Conservation (phyloP, 305 asterid species). For the Plantago coronopus region DNA sequence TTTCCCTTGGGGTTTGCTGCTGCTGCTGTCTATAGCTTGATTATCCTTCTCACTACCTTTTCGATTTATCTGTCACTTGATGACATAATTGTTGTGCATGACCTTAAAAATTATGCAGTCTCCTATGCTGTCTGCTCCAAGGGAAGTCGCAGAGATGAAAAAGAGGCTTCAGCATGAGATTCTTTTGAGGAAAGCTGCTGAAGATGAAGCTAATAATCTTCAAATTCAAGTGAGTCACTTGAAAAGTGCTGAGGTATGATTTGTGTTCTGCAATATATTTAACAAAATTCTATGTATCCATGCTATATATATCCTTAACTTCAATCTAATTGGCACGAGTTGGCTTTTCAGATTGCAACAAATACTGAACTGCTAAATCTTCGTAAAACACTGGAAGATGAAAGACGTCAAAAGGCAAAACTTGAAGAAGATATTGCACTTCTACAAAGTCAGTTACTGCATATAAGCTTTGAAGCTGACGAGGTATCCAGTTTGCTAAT, state of each 20-base stretch:
- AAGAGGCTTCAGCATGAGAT: slow-evolving; percentile 65
- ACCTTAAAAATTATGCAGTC: slow-evolving; percentile 8
- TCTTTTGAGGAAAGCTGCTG: slow-evolving; percentile 64
- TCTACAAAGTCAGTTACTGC: slow-evolving; percentile 69
- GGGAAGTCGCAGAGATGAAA: slow-evolving; percentile 64
- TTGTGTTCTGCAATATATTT: background rate
- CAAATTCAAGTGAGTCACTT: slow-evolving; percentile 47
- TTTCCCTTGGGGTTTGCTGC: no score
- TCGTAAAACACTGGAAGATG: slow-evolving; percentile 76
- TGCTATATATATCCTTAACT: background rate
- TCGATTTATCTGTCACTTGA: no score
- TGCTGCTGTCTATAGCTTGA: no score
- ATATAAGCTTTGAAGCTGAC: slow-evolving; percentile 61
- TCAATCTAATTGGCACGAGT: background rate
- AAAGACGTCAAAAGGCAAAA: slow-evolving; percentile 66
- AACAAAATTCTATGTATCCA: background rate
- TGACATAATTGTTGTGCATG: no score
- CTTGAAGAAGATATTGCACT: slow-evolving; percentile 90
- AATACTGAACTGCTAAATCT: slow-evolving; percentile 50
- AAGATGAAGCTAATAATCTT: slow-evolving; percentile 60
- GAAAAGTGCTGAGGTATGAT: slow-evolving; percentile 58
- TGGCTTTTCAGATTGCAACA: slow-evolving; percentile 67
- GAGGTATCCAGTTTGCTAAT: slow-evolving; percentile 39
- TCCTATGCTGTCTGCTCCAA: slow-evolving; percentile 32
- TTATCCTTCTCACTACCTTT: no score